Percentiles rank a stretch among this genome's conserved stretches.
phyloP scores from a whole-genome alignment of 768 basidiomycete genomes.

The Phylloporus sp. region DNA sequence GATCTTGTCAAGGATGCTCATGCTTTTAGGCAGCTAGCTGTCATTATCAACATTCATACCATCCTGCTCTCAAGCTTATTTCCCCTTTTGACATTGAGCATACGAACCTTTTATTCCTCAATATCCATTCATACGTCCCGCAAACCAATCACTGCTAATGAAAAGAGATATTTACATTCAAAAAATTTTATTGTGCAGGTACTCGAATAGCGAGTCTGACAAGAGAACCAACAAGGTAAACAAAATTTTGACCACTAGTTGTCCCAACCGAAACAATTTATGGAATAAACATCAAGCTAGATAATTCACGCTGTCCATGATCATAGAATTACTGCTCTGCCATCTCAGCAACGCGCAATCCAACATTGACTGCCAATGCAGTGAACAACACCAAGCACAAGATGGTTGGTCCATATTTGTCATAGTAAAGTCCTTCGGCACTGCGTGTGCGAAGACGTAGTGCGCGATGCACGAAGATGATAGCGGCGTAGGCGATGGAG shows the following conservation, averaged over 20 bases:
- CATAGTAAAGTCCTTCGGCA: conserved; percentile 83
- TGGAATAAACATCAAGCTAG: neutral
- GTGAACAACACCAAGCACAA: conserved; percentile 66
- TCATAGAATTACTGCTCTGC: conserved; percentile 1
- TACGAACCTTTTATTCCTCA: conserved; percentile 24
- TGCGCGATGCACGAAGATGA: conserved; percentile 77
- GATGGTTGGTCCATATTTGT: conserved; percentile 80
- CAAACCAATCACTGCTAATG: conserved; percentile 22
- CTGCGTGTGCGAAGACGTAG: conserved; percentile 61
- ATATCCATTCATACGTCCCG: conserved; percentile 23
- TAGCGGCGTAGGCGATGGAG: conserved; percentile 82
- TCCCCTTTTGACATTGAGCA: conserved; percentile 14
- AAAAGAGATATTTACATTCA: conserved; percentile 15
- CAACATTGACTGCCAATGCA: conserved; percentile 74
- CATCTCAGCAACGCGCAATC: conserved; percentile 61
- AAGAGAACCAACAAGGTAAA: neutral
- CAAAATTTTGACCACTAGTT: neutral
- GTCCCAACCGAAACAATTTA: neutral
- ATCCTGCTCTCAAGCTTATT: conserved; percentile 9
- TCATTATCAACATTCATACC: conserved; percentile 2
- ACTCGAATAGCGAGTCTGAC: neutral
- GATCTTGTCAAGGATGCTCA: conserved; percentile 18
- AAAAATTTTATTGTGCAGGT: neutral
- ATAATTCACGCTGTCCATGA: neutral
- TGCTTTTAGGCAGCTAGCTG: conserved; percentile 19